These are phyloP conservation scores for Vaccinium macrocarpon DNA, from an alignment of 148 eudicot genomes.

Conservation along the genomic window DNA sequence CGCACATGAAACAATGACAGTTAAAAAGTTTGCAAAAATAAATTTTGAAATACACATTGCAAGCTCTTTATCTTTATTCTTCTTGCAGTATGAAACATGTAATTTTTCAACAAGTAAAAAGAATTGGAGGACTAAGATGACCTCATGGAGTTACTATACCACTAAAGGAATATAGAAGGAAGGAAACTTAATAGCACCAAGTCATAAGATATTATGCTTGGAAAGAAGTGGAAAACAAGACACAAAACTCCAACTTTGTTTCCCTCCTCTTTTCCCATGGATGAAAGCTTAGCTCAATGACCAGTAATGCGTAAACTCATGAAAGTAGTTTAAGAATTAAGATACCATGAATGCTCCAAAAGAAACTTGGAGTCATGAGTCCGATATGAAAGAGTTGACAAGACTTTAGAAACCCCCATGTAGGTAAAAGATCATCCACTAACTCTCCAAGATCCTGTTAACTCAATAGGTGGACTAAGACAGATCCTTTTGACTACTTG, in stretches of 20 bases:
- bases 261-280: not conserved
- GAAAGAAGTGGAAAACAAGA: not conserved
- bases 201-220: not conserved
- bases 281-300: not conserved
- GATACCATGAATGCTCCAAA: not conserved
- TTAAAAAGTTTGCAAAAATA: not conserved
- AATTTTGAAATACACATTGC: not conserved
- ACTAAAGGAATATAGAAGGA: not conserved
- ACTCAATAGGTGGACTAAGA: not conserved
- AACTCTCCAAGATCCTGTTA: not conserved
- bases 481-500: not conserved
- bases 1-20: not conserved
- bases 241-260: not conserved
- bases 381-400: not conserved
- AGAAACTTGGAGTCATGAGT: not conserved
- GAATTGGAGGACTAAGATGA: constrained; percentile 5
- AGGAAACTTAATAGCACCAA: constrained; percentile 1
- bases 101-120: not conserved
- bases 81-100: not conserved
- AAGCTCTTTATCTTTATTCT: not conserved
- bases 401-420: not conserved
- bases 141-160: not conserved
- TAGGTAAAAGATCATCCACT: not conserved
- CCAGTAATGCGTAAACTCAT: not conserved
- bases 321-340: not conserved